Conservation (phyloP, 495 filamentous ascomycete genomes). For the Penicillium manginii region DNA sequence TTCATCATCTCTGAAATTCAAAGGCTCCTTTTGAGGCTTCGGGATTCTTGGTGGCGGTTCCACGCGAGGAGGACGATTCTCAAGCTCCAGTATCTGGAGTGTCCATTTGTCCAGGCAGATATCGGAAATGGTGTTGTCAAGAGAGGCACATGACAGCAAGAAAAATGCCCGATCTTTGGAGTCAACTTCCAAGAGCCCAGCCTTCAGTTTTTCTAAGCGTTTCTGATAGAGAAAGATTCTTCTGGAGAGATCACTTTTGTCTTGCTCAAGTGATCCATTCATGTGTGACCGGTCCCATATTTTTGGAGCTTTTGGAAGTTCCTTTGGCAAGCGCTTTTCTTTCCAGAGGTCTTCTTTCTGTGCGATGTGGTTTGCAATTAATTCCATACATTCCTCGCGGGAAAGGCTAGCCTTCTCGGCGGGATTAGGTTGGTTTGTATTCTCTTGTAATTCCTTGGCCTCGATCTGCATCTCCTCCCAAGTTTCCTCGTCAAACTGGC, state of each 20-base stretch:
- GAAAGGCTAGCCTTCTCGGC: constrained; percentile 2
- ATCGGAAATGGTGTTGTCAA: constrained; percentile 66
- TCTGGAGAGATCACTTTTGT: constrained; percentile 20
- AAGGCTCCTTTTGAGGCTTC: constrained; percentile 20
- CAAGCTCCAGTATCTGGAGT: constrained; percentile 52
- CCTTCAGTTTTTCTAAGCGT: constrained; percentile 54
- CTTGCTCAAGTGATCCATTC: constrained; percentile 29
- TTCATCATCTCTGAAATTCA: constrained; percentile 44
- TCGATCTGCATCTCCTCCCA: constrained; percentile 69
- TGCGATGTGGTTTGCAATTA: constrained; percentile 58
- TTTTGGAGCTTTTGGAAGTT: constrained; percentile 56
- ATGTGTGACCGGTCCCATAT: constrained; percentile 61
- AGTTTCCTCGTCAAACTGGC: constrained; percentile 56
- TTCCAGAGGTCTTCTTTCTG: constrained; percentile 62
- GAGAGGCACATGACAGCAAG: constrained; percentile 50
- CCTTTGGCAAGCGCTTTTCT: constrained; percentile 53
- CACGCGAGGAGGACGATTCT: constrained; percentile 53
- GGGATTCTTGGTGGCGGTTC: constrained; percentile 28
- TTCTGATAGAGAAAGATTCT: not conserved
- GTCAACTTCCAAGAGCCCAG: constrained; percentile 51
- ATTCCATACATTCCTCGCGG: constrained; percentile 47
- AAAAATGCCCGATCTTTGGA: constrained; percentile 56
- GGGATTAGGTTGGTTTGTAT: not conserved
- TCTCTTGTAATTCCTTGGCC: not conserved
- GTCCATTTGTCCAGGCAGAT: constrained; percentile 58